Conservation (phyloP, 1,284 basidiomycete species). For the Ceratobasidium sp. region DNA sequence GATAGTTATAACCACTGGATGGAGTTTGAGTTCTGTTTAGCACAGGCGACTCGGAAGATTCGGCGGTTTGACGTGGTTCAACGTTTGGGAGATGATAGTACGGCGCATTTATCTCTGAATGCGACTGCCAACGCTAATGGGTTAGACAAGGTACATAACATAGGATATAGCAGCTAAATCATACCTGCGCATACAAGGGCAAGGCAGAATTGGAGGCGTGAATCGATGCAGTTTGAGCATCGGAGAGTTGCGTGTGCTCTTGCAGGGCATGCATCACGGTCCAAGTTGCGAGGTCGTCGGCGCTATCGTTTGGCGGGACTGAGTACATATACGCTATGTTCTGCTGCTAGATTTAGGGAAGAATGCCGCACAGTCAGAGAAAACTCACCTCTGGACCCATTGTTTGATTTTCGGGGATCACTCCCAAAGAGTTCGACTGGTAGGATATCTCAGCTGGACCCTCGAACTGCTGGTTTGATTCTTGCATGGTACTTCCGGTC, state of each 20-base stretch:
- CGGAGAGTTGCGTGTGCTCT: background rate
- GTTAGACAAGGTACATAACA: too few relatives aligned
- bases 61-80: too few relatives aligned
- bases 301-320: background rate
- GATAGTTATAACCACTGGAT: too few relatives aligned
- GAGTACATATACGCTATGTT: slow-evolving; percentile 1
- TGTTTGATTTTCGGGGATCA: background rate
- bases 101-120: too few relatives aligned
- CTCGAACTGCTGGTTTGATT: background rate
- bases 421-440: background rate
- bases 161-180: background rate
- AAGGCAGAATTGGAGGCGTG: too few relatives aligned
- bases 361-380: background rate
- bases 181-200: background rate
- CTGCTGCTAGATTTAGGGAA: background rate
- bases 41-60: too few relatives aligned
- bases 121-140: too few relatives aligned
- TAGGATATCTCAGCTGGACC: background rate
- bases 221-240: background rate
- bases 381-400: background rate
- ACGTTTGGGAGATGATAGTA: too few relatives aligned
- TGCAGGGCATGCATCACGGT: background rate
- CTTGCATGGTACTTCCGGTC: background rate
- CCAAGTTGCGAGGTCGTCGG: background rate
- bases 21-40: too few relatives aligned